Base-by-base conservation (phyloP, 768 basidiomycete species). In the Neoboletus brunneissimus region DNA sequence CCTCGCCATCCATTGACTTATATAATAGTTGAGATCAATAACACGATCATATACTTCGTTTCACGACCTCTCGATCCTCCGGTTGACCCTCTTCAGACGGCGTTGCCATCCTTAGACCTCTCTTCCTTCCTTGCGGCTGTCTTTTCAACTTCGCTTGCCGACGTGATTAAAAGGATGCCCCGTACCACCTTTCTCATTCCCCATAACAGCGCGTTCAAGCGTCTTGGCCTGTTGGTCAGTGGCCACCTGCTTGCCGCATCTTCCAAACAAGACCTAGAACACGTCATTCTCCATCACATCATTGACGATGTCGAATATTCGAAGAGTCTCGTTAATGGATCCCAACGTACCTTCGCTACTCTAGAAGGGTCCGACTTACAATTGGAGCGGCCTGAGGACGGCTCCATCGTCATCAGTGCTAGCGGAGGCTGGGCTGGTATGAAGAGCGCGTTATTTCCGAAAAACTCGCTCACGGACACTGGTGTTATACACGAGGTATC, bases 401-500 rank as follows among this genome's bases (percentile, higher is more conserved):
- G 68, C 18, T 64, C 80, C 15, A 76, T 82, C 52, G 52, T 68
- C 25, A 70, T 88, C 48, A 81, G 78, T 41, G 76, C 88, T 1
- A 91, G 89, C 63, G 90, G 90, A 40, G 90, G 90, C 18, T 92
- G 90, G 90, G 70, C 81, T 38, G 85, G 82, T 50, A 83, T 90
- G 79, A 83, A 77, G 64, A 78, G 84, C 8, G 74, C 79, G 53
- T 68, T 90, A 41, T 76, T 75, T 60, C 79, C 81, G n/a, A 75
- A 72, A 55, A 79, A 98, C 70, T 73, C 83, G 37, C 81, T 99
- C 51, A 97, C 95, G 0, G 76, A 83, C 58, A 97, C 94, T 9
- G 97, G 97, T 23, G 93, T 89, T 34, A 82, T 98, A 42, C 96
- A 98, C 70, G 88, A 92, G 63, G 75, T 98, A 55, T 86, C 89